Base-by-base conservation (phyloP, 306 rosid species). In the Medicago lupulina region DNA sequence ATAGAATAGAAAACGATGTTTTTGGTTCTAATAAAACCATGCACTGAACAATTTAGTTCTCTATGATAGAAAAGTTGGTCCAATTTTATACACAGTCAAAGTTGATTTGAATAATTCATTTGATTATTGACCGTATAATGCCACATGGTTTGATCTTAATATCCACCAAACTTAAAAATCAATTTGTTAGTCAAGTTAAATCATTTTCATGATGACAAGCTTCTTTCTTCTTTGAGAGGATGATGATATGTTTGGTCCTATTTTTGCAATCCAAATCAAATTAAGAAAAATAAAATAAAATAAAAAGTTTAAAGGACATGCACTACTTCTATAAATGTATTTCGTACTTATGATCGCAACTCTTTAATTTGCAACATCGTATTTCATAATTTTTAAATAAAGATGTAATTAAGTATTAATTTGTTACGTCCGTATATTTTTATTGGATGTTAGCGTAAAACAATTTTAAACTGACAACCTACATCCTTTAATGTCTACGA, bases 81-180 rank as follows among this genome's bases (percentile, higher is more conserved):
- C 62, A 73, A 73, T 43, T 15, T 58, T 59, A 61, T 43, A 21
- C 8, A 4, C 77, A 41, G 68, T 73, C 77, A 58, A 41, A 43
- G 68, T 14, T 41, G 39, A 57, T 73, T 19, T 40, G 41, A 57
- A 71, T 62, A 16, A 62, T 25, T 4, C 9, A 31, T 50, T 49
- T 69, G 14, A 67, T 47, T 9, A 5, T 34, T 70, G 47, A 31
- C 17, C 28, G 34, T 16, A 70, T 16, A 70, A 50, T 70, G 4
- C 28, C 28, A 47, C 25, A 70, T 70, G 31, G 74, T 50, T 70
- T 70, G 60, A 9, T 41, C 13, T 43, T 70, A 50, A 47, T 68
- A 23, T 46, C 39, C 28, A 38, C 28, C 46, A 69, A 47, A 69
- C 19, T 18, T 71, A 12, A 53, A 11, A 53, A 36, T 51, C 11